Evolutionary conservation across 345 rosid species (phyloP), one percentile per base, ranked within the genome.

Genomic region (Lepidium africanum): DNA sequence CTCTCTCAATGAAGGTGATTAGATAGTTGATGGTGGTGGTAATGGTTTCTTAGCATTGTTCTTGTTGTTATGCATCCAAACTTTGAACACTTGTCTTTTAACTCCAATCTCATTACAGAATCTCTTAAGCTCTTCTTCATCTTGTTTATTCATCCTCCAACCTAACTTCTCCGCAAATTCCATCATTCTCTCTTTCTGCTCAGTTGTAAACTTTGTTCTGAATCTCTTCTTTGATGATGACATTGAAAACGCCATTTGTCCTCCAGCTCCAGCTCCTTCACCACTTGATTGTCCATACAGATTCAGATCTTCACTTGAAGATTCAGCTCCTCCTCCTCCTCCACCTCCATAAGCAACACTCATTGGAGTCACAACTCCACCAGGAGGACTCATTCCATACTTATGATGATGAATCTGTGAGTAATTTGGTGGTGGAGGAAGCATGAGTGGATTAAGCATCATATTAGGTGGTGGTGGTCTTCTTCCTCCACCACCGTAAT

Each of bases 31-130:
- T 14, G 72, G 6, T 41, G 67, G 17, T 54, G 56, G 25, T 5
- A 27, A 27, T 59, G 81, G 83, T 77, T 83, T 87, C 85, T 73
- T 87, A 21, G 76, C 84, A 61, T 73, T 67, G 59, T 69, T 85
- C 86, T 89, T 89, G 70, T 89, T 89, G 66, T 89, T 89, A 51
- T 89, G 96, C 96, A 89, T 87, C 96, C 96, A 89, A 6, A 89
- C 96, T 72, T 87, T 87, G 74, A 89, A 85, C 14, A 85, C 93
- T 60, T 79, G 89, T 68, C 93, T 85, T 60, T 74, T 84, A 6
- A 89, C 83, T 3, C 96, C 93, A 62, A 75, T 82, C 42, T 87
- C 93, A 5, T 67, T 70, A 9, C 93, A 89, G 65, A 89, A 85
- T 51, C 77, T 82, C 36, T 82, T 79, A 5, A 89, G 78, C 62